These are phyloP conservation scores for Amphirosellinia nigrospora DNA, from an alignment of 495 filamentous ascomycete genomes.

Conservation along the genomic window DNA sequence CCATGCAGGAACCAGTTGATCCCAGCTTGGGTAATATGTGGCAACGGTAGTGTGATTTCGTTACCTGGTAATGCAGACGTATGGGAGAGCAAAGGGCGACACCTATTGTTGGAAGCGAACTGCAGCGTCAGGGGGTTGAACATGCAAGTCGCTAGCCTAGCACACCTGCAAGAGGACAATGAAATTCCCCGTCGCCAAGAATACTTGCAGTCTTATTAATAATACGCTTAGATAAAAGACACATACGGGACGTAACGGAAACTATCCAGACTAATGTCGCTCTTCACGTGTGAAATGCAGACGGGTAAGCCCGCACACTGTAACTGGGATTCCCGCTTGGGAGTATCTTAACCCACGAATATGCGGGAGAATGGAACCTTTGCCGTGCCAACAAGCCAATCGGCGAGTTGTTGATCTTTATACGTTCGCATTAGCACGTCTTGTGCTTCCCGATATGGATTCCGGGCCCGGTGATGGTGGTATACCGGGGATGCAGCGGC, in stretches of 20 bases:
- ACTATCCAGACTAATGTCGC: constrained; percentile 2
- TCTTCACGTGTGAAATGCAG: constrained; percentile 12
- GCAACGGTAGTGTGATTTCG: constrained; percentile 2
- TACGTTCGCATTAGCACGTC: background rate
- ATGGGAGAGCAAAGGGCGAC: background rate
- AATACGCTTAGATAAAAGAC: constrained; percentile 11
- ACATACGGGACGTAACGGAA: background rate
- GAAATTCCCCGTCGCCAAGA: constrained; percentile 16
- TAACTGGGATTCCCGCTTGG: constrained; percentile 5
- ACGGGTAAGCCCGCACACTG: constrained; percentile 16
- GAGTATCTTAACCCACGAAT: background rate
- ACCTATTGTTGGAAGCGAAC: constrained; percentile 16
- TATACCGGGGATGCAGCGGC: constrained; percentile 16
- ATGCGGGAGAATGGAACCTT: background rate
- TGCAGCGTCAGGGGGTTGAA: constrained; percentile 19
- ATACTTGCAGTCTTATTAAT: constrained; percentile 4
- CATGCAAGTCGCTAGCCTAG: constrained; percentile 20
- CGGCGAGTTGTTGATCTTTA: constrained; percentile 1
- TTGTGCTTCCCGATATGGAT: constrained; percentile 11
- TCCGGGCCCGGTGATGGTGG: constrained; percentile 15
- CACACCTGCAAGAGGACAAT: constrained; percentile 4
- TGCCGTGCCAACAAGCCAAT: constrained; percentile 1
- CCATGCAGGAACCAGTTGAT: constrained; percentile 23
- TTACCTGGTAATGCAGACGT: background rate
- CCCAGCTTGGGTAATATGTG: background rate